Evolutionary conservation across 2,329 filamentous ascomycete genomes (phyloP).

Genomic region (Coniella lustricola): DNA sequence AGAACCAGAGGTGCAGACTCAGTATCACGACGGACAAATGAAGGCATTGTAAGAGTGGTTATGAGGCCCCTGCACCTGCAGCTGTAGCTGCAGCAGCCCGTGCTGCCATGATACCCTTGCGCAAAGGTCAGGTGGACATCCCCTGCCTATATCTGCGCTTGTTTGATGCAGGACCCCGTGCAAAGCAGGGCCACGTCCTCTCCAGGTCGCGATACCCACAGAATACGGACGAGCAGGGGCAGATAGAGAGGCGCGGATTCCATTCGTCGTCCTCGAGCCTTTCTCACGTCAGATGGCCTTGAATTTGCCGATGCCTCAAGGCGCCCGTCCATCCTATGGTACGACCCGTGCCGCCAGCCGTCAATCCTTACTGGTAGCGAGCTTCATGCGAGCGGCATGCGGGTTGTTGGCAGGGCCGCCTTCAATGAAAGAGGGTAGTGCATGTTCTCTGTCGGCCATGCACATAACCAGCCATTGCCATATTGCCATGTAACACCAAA

Average conservation of each 20-base stretch:
- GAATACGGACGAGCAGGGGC: neutral
- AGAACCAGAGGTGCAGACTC: neutral
- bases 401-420: neutral
- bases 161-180: constrained; percentile 2
- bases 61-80: constrained; percentile 4
- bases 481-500: neutral
- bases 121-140: constrained; percentile 11
- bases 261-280: constrained; percentile 5
- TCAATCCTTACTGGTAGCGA: neutral
- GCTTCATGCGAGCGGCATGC: neutral
- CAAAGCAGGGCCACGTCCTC: neutral
- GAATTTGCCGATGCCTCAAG: neutral
- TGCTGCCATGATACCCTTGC: constrained; percentile 3
- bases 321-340: constrained; percentile 3
- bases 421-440: too few relatives aligned
- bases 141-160: constrained; percentile 2
- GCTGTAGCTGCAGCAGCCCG: constrained; percentile 8
- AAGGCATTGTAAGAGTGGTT: constrained; percentile 3
- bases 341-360: constrained; percentile 10
- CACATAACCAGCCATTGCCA: too few relatives aligned
- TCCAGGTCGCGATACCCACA: neutral
- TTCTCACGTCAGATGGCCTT: constrained; percentile 15
- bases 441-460: too few relatives aligned
- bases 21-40: constrained; percentile 1
- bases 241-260: neutral